Percentiles rank a stretch among this genome's conserved stretches.
Conservation (phyloP, 1,139 yeast species). For the Yamadazyma pseudoaaseri region DNA sequence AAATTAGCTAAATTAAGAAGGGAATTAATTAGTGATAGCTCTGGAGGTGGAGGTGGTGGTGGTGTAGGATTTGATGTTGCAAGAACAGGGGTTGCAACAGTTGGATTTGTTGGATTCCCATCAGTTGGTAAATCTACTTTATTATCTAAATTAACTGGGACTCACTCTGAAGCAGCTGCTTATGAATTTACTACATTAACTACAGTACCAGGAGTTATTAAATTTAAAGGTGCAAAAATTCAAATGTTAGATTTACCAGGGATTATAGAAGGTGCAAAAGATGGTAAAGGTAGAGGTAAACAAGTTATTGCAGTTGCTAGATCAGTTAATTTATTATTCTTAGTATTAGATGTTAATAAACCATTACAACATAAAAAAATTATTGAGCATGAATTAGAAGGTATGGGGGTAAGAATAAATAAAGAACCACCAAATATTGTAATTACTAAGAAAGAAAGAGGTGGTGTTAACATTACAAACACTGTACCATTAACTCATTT, state of each 20-base stretch:
- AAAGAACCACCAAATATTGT: slow-evolving; percentile 90
- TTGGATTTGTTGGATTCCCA: slow-evolving; percentile 97
- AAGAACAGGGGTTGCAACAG: slow-evolving; percentile 94
- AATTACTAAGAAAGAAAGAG: slow-evolving; percentile 88
- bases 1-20: slow-evolving; percentile 92
- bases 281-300: slow-evolving; percentile 98
- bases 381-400: slow-evolving; percentile 93
- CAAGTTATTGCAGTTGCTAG: slow-evolving; percentile 99
- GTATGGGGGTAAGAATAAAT: slow-evolving; percentile 93
- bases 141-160: slow-evolving; percentile 85
- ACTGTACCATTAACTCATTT: slow-evolving; percentile 90
- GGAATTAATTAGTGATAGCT: slow-evolving; percentile 79
- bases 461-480: slow-evolving; percentile 90
- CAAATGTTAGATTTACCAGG: slow-evolving; percentile 99
- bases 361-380: slow-evolving; percentile 92
- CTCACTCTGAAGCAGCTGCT: slow-evolving; percentile 96
- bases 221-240: slow-evolving; percentile 94
- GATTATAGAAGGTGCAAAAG: slow-evolving; percentile 98
- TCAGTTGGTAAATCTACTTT: slow-evolving; percentile 96
- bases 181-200: slow-evolving; percentile 97
- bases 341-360: slow-evolving; percentile 92
- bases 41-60: slow-evolving; percentile 82
- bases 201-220: slow-evolving; percentile 95
- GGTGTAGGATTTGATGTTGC: slow-evolving; percentile 96
- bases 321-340: slow-evolving; percentile 87